phyloP scores from a whole-genome alignment of 257 asterid species.

The Thymus mandschuricus region DNA sequence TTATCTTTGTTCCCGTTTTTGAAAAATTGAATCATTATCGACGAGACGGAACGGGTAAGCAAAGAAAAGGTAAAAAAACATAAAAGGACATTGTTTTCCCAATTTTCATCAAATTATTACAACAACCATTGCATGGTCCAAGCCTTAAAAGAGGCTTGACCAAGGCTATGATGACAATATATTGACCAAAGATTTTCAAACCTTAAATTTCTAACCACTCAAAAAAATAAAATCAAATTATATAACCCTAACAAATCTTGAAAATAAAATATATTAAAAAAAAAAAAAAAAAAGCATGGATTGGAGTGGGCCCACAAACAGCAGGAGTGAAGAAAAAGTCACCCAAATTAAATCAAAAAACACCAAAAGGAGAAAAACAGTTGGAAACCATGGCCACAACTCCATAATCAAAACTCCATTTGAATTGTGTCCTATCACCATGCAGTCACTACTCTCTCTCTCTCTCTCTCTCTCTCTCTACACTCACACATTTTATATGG shows the following conservation, averaged over 20 bases:
- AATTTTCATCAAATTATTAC: not conserved
- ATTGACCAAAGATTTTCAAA: constrained; percentile 35
- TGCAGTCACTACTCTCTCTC: constrained; percentile 20
- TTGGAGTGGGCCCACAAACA: constrained; percentile 51
- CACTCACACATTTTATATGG: not conserved
- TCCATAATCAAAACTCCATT: constrained; percentile 36
- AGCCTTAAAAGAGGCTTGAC: constrained; percentile 23
- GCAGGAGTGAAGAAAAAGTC: constrained; percentile 49
- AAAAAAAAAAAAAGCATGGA: constrained; percentile 28
- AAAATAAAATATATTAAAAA: constrained; percentile 10
- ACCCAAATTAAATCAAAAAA: constrained; percentile 29
- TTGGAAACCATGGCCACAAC: constrained; percentile 45
- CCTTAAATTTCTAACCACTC: constrained; percentile 39
- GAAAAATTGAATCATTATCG: no score
- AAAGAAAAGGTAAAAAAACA: not conserved
- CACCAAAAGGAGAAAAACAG: constrained; percentile 41
- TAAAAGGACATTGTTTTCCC: not conserved
- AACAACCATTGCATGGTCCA: constrained; percentile 18
- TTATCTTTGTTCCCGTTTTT: no score
- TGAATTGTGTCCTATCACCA: constrained; percentile 62
- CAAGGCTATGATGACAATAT: constrained; percentile 16
- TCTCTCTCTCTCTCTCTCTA: not conserved
- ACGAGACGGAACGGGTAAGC: no score
- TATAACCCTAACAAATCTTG: constrained; percentile 21
- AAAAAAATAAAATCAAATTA: not conserved